A percentile compares a stretch with the other conserved stretches of the same genome.
These are phyloP conservation scores for Termitomyces sp. DNA, from an alignment of 768 basidiomycete genomes.

Conservation along the genomic window DNA sequence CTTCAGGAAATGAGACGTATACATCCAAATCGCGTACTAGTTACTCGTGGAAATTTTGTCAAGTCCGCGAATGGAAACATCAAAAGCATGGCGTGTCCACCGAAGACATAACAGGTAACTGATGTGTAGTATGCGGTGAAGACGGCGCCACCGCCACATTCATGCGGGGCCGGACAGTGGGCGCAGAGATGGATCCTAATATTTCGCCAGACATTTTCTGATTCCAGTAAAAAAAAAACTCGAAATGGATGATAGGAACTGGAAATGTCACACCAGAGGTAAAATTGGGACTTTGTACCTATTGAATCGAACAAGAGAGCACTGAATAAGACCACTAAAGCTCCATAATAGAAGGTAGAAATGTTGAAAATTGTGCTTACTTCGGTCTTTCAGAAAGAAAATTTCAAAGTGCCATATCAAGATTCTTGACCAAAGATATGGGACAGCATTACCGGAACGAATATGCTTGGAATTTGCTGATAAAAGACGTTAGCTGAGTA, in stretches of 20 bases:
- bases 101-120: not conserved
- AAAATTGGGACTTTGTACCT: not conserved
- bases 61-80: not conserved
- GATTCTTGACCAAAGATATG: not conserved
- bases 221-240: not conserved
- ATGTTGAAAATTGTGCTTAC: not conserved
- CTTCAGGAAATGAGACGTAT: not conserved
- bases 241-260: not conserved
- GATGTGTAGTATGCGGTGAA: not conserved
- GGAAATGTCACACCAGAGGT: not conserved
- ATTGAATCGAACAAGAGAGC: not conserved
- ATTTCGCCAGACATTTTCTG: not conserved
- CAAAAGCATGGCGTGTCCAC: not conserved
- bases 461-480: not conserved
- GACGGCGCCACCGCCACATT: slow-evolving; percentile 5
- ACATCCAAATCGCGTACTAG: not conserved
- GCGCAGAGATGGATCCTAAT: not conserved
- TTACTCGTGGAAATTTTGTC: not conserved
- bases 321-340: not conserved
- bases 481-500: not conserved
- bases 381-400: not conserved
- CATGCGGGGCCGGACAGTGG: not conserved
- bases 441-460: not conserved
- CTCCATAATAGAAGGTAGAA: not conserved
- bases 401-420: not conserved